Base-by-base conservation (phyloP, 768 basidiomycete species). In the Xanthoconium stramineum region DNA sequence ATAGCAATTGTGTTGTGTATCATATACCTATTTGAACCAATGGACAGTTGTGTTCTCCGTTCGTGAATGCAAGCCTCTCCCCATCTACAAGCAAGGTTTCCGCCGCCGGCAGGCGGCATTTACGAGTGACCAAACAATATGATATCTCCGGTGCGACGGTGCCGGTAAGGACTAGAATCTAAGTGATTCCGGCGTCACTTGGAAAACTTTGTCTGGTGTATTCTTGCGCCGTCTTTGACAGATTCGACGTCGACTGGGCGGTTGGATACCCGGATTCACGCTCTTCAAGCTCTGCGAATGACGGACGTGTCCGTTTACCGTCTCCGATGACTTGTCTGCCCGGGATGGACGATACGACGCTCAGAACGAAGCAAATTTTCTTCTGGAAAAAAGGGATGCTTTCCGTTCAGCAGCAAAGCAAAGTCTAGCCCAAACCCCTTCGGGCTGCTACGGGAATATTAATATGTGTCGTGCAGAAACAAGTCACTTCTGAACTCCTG, bases 371-470 rank as follows among this genome's bases (percentile, higher is more conserved):
- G 47, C 40, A 35, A 49, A 7, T 5, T 42, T n/a, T 48, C 47
- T 29, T 19, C 47, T 15, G 47, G 28, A 2, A 20, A 45, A n/a
- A 35, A 36, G 19, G 12, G 38, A 52, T 35, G 3, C 44, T 45
- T 29, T 52, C 52, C 7, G n/a, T 35, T 36, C 43, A 52, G 28
- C 44, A 52, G 44, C 33, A 52, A 37, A 52, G 44, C 33, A 52
- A 37, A 14, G 10, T 29, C 28, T 52, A 13, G 28, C 28, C 12
- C 43, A 46, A 38, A 43, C 43, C 2, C 43, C 8, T 35, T 35
- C 8, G 12, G 33, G 33, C 33, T 35, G 33, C 45, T n/a, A 45
- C 43, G 17, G 53, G 35, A 2, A 1, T 32, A 53, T 20, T 42
- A 2, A 1, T 32, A 53, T 20, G 19, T 48, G 48, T 17, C 53